Percentiles rank a stretch among this genome's conserved stretches.
Evolutionary conservation across 2,329 filamentous ascomycete genomes (phyloP).

Genomic region (Clonostachys solani): DNA sequence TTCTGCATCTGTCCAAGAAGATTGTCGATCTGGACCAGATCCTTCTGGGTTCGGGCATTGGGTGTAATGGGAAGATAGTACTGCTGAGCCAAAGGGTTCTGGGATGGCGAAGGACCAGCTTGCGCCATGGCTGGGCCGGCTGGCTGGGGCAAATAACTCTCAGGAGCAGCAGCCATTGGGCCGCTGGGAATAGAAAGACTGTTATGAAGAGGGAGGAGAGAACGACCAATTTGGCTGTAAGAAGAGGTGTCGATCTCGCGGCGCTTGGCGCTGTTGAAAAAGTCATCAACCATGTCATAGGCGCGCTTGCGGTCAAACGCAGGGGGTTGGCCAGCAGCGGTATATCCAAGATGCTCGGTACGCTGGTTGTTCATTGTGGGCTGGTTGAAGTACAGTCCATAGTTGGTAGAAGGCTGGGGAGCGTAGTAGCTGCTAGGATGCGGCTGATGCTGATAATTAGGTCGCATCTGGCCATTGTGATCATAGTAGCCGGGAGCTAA

Average conservation of each 20-base stretch:
- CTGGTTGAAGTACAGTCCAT: slow-evolving; percentile 77
- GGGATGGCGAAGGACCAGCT: slow-evolving; percentile 54
- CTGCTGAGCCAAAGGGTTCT: slow-evolving; percentile 61
- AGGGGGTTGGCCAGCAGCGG: slow-evolving; percentile 28
- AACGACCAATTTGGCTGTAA: slow-evolving; percentile 89
- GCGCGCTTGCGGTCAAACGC: slow-evolving; percentile 76
- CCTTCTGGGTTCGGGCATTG: slow-evolving; percentile 87
- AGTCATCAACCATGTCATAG: slow-evolving; percentile 88
- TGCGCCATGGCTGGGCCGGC: slow-evolving; percentile 40
- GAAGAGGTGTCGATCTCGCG: slow-evolving; percentile 83
- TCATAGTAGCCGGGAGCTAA: slow-evolving; percentile 57
- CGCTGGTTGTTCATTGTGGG: slow-evolving; percentile 49
- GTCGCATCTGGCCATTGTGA: slow-evolving; percentile 60
- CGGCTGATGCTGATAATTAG: slow-evolving; percentile 49
- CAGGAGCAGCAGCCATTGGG: slow-evolving; percentile 29
- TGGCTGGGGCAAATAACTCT: slow-evolving; percentile 50
- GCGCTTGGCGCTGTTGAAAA: slow-evolving; percentile 90
- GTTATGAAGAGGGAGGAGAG: slow-evolving; percentile 76
- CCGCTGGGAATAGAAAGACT: slow-evolving; percentile 59
- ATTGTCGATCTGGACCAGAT: slow-evolving; percentile 89
- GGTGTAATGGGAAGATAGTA: slow-evolving; percentile 80
- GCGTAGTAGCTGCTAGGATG: slow-evolving; percentile 53
- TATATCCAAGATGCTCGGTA: slow-evolving; percentile 61
- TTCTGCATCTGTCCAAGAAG: slow-evolving; percentile 95
- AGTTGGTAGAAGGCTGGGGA: slow-evolving; percentile 49